Evolutionary conservation across 257 asterid genomes (phyloP).

Genomic region (Avicennia marina): DNA sequence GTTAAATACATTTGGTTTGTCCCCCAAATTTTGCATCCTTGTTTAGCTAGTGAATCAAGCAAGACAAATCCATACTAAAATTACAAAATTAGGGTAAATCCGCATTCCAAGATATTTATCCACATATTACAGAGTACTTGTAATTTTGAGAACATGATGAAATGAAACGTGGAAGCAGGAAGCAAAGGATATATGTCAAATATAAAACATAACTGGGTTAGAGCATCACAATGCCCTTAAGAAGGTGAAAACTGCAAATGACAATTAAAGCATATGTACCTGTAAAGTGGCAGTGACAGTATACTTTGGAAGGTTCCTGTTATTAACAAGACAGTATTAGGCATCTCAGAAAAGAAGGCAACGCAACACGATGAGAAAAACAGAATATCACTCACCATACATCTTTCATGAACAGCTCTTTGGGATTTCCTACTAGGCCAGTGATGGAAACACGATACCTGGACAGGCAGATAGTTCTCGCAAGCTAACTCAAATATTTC

Average conservation of each 20-base stretch:
- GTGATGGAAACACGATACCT: constrained; percentile 65
- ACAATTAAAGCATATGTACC: constrained; percentile 50
- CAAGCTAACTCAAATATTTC: no score
- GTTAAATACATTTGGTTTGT: not conserved
- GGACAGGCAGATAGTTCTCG: constrained; percentile 25
- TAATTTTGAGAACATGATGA: no score
- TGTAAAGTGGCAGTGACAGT: constrained; percentile 85
- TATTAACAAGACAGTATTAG: constrained; percentile 18
- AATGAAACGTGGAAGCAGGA: no score
- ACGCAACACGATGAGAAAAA: not conserved
- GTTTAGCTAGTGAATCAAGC: constrained; percentile 6
- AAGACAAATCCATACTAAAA: not conserved
- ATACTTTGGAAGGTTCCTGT: constrained; percentile 81
- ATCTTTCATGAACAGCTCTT: constrained; percentile 70
- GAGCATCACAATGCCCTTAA: no score
- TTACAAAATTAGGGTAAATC: not conserved
- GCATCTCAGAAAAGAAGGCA: not conserved
- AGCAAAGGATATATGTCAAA: no score
- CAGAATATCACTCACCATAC: constrained; percentile 55
- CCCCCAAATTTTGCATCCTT: not conserved
- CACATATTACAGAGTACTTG: no score
- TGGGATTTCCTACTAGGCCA: constrained; percentile 46
- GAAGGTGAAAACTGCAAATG: no score
- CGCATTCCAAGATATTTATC: not conserved
- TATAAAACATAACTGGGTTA: no score